Evolutionary conservation across 2,329 filamentous ascomycete genomes (phyloP).

Genomic region (Rhexocercosporidium sp.): DNA sequence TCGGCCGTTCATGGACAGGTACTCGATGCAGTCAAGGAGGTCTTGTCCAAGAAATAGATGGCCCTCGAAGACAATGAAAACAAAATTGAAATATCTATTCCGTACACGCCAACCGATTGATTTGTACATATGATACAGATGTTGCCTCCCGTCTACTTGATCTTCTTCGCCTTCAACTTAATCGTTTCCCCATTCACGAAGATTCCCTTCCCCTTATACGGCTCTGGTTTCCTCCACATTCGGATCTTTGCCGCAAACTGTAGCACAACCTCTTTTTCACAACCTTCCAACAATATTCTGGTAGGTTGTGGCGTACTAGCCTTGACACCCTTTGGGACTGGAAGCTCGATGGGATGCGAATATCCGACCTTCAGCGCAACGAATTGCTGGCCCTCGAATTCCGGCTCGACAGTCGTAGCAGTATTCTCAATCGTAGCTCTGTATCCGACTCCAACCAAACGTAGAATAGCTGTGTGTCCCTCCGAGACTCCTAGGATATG

Average conservation of each 20-base stretch:
- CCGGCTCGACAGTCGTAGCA: constrained; percentile 67
- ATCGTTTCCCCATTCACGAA: constrained; percentile 98
- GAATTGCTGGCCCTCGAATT: constrained; percentile 84
- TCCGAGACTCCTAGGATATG: constrained; percentile 94
- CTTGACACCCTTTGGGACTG: constrained; percentile 80
- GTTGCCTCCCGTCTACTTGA: constrained; percentile 66
- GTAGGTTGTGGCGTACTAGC: constrained; percentile 91
- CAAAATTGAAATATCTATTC: neutral
- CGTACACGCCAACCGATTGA: constrained; percentile 28
- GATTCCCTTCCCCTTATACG: constrained; percentile 99
- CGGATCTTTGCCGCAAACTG: constrained; percentile 89
- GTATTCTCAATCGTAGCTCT: constrained; percentile 83
- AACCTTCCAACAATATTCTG: constrained; percentile 85
- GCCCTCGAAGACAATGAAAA: neutral
- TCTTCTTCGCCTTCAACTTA: constrained; percentile 97
- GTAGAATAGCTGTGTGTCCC: constrained; percentile 91
- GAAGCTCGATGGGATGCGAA: constrained; percentile 92
- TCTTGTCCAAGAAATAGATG: constrained; percentile 58
- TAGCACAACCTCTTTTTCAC: constrained; percentile 85
- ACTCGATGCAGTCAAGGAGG: constrained; percentile 80
- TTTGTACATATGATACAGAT: constrained; percentile 36
- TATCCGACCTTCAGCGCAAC: constrained; percentile 95
- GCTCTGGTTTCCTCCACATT: constrained; percentile 89
- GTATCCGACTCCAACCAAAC: constrained; percentile 95
- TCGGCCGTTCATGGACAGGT: constrained; percentile 76